phyloP scores from a whole-genome alignment of 1,284 basidiomycete genomes.

The Cryptococcus floricola region DNA sequence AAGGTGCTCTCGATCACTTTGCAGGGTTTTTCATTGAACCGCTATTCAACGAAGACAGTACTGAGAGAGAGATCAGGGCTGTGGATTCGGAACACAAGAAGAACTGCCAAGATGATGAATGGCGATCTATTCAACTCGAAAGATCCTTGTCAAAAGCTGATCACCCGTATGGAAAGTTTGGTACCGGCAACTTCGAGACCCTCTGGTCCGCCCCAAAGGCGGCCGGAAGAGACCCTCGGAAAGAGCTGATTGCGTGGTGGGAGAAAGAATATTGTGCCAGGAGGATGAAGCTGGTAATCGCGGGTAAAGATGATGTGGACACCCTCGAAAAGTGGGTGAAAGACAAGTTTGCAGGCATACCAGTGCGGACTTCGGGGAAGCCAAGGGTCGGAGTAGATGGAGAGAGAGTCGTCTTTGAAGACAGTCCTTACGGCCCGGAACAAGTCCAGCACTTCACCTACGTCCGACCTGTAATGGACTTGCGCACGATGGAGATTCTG shows the following conservation, averaged over 20 bases:
- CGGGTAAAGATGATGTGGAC: conserved; percentile 70
- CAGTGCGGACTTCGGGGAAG: conserved; percentile 37
- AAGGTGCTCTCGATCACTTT: conserved; percentile 84
- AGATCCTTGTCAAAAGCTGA: conserved; percentile 76
- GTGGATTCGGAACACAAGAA: conserved; percentile 99
- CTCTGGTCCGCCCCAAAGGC: conserved; percentile 61
- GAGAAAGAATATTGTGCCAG: conserved; percentile 85
- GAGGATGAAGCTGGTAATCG: conserved; percentile 87
- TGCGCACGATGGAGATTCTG: conserved; percentile 79
- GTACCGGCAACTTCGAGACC: conserved; percentile 82
- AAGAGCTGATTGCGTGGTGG: conserved; percentile 95
- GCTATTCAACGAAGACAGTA: conserved; percentile 61
- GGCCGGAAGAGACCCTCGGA: conserved; percentile 77
- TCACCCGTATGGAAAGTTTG: conserved; percentile 89
- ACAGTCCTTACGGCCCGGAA: conserved; percentile 70
- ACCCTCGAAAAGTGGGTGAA: conserved; percentile 45
- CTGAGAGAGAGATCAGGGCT: conserved; percentile 57
- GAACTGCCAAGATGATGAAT: conserved; percentile 90
- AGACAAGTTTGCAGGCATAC: conserved; percentile 42
- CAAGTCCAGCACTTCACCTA: conserved; percentile 73
- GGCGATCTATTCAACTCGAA: conserved; percentile 93
- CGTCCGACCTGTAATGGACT: conserved; percentile 84
- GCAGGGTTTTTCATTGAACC: conserved; percentile 92
- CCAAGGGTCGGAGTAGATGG: conserved; percentile 37
- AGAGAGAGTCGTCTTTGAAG: conserved; percentile 57